Percentiles rank a stretch among this genome's conserved stretches.
phyloP scores from a whole-genome alignment of 176 grass and related monocot genomes.

The Lolium multiflorum region DNA sequence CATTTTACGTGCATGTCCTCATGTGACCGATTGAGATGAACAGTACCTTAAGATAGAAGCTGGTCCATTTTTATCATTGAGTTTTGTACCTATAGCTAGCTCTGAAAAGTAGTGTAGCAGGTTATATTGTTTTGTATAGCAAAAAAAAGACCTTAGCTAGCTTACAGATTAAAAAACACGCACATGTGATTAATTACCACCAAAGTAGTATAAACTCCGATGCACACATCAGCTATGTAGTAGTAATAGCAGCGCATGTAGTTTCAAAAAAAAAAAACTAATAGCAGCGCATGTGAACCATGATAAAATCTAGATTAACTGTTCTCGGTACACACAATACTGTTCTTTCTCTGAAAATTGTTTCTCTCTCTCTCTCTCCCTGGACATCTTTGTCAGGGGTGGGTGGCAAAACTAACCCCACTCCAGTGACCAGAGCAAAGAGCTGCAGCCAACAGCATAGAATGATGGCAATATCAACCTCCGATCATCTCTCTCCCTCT shows the following conservation, averaged over 20 bases:
- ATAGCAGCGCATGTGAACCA: neutral
- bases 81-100: conserved; percentile 13
- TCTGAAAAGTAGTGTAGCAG: neutral
- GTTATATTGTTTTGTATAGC: neutral
- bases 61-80: neutral
- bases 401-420: conserved; percentile 89
- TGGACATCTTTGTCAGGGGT: conserved; percentile 52
- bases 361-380: conserved; percentile 41
- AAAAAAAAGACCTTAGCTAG: conserved; percentile 1
- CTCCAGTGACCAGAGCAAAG: conserved; percentile 28
- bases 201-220: conserved; percentile 10
- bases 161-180: neutral
- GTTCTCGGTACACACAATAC: neutral
- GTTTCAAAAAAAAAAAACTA: no score
- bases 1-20: neutral
- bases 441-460: conserved; percentile 45
- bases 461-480: conserved; percentile 55
- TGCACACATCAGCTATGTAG: neutral
- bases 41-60: conserved; percentile 1
- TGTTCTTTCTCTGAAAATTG: neutral
- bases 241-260: neutral
- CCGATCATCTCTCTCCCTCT: neutral
- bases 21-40: neutral
- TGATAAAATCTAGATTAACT: neutral
- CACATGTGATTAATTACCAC: neutral